These are phyloP conservation scores for Rhodotorula taiwanensis DNA, from an alignment of 768 basidiomycete species.

Conservation along the genomic window DNA sequence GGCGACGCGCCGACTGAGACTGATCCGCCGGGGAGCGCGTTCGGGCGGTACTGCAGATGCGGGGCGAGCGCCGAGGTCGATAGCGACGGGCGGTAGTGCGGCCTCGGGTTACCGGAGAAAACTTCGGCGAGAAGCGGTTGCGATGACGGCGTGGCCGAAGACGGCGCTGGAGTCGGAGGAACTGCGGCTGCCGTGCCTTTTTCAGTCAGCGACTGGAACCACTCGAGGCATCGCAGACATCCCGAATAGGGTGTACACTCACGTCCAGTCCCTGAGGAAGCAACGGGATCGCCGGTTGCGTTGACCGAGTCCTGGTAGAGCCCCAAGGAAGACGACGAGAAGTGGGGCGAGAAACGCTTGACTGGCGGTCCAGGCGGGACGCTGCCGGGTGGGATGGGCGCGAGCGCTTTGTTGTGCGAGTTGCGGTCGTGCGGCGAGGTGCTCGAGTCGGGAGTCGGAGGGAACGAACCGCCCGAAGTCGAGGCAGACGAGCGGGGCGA, in stretches of 20 bases:
- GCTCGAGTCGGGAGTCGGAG: slow-evolving; percentile 11
- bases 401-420: not conserved
- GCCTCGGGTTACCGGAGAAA: slow-evolving; percentile 31
- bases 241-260: too few relatives aligned
- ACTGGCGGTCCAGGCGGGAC: not conserved
- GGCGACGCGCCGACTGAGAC: not conserved
- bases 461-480: not conserved
- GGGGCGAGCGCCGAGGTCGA: slow-evolving; percentile 1
- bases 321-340: not conserved
- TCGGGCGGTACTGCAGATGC: not conserved
- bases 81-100: slow-evolving; percentile 26
- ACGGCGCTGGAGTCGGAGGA: not conserved
- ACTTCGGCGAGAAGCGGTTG: slow-evolving; percentile 32
- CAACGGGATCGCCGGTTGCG: not conserved
- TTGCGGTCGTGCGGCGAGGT: slow-evolving; percentile 11
- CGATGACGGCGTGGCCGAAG: not conserved
- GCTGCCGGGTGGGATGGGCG: not conserved
- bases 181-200: too few relatives aligned
- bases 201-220: too few relatives aligned
- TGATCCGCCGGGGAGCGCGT: not conserved
- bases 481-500: slow-evolving; percentile 21
- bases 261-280: not conserved
- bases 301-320: slow-evolving; percentile 10
- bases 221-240: too few relatives aligned
- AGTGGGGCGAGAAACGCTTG: slow-evolving; percentile 1